Conservation (phyloP, 1,284 basidiomycete species). For the Cystobasidiaceae sp. region DNA sequence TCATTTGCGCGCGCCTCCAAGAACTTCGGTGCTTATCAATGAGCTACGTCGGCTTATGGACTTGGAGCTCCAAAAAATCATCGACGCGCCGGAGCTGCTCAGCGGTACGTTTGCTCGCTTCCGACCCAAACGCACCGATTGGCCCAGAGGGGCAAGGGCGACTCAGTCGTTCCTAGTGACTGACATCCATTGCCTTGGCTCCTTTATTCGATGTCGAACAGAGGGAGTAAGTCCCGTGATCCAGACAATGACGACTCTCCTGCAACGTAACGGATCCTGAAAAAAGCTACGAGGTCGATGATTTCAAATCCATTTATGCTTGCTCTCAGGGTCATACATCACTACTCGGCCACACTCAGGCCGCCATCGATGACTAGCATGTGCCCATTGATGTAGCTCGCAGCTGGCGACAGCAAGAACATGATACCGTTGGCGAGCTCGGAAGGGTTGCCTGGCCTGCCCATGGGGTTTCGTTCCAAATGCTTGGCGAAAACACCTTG, state of each 20-base stretch:
- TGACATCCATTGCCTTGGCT: neutral
- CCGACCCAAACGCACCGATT: neutral
- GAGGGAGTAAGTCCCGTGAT: neutral
- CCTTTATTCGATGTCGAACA: neutral
- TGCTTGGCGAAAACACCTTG: no score
- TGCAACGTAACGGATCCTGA: neutral
- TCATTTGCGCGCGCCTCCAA: slow-evolving; percentile 19
- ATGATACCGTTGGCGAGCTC: no score
- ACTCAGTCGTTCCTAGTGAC: neutral
- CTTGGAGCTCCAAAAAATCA: slow-evolving; percentile 57
- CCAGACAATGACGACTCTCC: neutral
- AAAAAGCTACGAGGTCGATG: no score
- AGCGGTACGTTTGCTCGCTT: neutral
- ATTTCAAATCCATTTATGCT: no score
- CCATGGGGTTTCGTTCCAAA: no score
- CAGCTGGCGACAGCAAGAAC: no score
- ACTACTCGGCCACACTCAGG: no score
- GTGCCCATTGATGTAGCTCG: no score
- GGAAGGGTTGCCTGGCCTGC: no score
- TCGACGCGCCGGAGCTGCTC: slow-evolving; percentile 47
- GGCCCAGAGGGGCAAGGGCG: neutral
- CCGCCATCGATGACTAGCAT: no score
- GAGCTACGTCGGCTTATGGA: slow-evolving; percentile 60
- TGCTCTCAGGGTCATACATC: no score
- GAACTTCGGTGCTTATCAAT: slow-evolving; percentile 13